Evolutionary conservation across 805 yeast species (phyloP), one percentile per base, ranked within the genome.

Genomic region (Saturnispora silvae): DNA sequence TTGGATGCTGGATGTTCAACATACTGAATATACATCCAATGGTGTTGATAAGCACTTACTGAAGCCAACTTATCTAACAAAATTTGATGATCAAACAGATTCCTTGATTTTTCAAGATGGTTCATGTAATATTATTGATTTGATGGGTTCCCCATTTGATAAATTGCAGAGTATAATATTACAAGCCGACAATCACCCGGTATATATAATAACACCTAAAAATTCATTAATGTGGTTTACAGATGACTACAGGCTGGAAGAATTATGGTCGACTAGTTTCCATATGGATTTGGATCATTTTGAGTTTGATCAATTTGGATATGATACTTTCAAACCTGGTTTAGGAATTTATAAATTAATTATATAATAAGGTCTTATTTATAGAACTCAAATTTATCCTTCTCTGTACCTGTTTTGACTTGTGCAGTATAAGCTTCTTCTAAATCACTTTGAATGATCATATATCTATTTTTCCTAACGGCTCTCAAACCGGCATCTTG

Each of bases 401-500:
- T 94, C 60, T 94, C 98, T 47, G 77, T 75, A 40, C 94, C 95
- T 3, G 95, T 73, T 69, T 92, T 92, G 46, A 94, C 98, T 69
- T 92, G 98, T 28, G 95, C 65, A 38, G 94, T 81, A 65, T 92
- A 92, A 5, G 98, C 98, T 65, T 92, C 99, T 60, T 92, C 99
- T 57, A 92, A 68, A 65, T 92, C 99, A 56, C 80, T 78, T 64
- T 92, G 97, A 54, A 94, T 68, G 47, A 92, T 94, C 62, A 92
- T 94, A 60, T 94, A 92, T 64, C 99, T 75, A 62, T 92, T 92
- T 67, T 89, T 92, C 67, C 99, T 81, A 33, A 92, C 97, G 2
- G 99, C 99, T 50, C 98, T 77, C 49, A 92, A 72, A 48, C 99
- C 99, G 20, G 99, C 99, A 64, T 94, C 99, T 71, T 92, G 99